Base-by-base conservation (phyloP, 805 yeast species). In the Saccharomyces paradoxus region DNA sequence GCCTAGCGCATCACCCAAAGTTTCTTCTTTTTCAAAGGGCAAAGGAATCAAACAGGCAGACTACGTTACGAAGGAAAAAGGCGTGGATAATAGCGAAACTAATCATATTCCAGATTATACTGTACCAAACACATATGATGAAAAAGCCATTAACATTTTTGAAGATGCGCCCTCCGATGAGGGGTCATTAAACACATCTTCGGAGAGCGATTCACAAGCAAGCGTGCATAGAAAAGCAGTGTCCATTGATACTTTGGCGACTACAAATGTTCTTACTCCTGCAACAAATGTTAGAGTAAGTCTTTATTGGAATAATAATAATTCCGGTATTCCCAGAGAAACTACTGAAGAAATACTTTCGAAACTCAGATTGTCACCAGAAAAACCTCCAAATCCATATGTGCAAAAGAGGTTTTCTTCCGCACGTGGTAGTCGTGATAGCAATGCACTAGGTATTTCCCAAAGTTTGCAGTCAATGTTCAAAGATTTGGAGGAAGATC, bases 331-430 rank as follows among this genome's bases (percentile, higher is more conserved):
- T 13, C 62, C 63, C 14, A 59, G 72, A 21, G 71, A 68, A 48
- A 68, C 72, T 1, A 69, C 72, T 2, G 72, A 66, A 55, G 69
- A 67, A 49, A 61, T 68, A 17, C 59, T 69, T 14, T 65, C 72
- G 12, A 69, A 64, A 48, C 64, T 69, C 55, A 59, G 62, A 41
- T 41, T 66, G 29, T 58, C 68, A 1, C 69, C 71, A 10, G 69
- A 66, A n/a, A 60, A 58, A 26, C 28, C 60, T 3, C 37, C 54
- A 4, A 59, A 41, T 31, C 29, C 48, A 4, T 56, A 57, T 4
- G 50, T 59, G 4, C 64, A 63, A 48, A 67, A 66, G 49, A 56
- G 70, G 41, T 60, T 59, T 49, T 66, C 70, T 1, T 55, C 52
- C 28, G 54, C 59, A 9, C 56, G 59, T 9, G 57, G 55, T 17